Evolutionary conservation across 805 yeast species (phyloP).

Genomic region (Myxozyma monticola): DNA sequence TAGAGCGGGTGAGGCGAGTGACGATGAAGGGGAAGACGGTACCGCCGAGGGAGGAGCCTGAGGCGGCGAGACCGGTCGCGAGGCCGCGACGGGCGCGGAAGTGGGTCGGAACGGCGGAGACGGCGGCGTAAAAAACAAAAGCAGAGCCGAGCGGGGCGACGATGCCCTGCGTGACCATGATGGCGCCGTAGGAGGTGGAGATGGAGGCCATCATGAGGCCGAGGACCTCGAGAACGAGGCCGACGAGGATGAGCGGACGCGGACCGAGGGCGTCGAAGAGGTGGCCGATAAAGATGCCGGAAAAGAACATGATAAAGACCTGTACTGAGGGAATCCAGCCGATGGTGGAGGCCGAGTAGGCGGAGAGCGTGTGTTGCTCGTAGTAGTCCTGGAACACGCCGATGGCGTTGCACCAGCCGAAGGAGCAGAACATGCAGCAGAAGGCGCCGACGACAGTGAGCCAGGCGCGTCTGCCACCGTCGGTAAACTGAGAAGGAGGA

Average conservation of each 20-base stretch:
- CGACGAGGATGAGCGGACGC: slow-evolving; percentile 28
- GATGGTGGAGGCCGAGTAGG: slow-evolving; percentile 33
- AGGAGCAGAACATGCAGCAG: slow-evolving; percentile 13
- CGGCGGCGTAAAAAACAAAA: slow-evolving; percentile 20
- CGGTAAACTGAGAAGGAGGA: too few relatives aligned
- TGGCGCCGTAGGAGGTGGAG: slow-evolving; percentile 49
- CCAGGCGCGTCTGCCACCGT: slow-evolving; percentile 13
- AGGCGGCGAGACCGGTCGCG: slow-evolving; percentile 49
- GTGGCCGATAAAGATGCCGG: slow-evolving; percentile 34
- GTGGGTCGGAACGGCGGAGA: slow-evolving; percentile 50
- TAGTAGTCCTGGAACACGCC: slow-evolving; percentile 35
- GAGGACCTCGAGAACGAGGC: slow-evolving; percentile 31
- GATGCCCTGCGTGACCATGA: slow-evolving; percentile 49
- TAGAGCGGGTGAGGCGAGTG: background rate
- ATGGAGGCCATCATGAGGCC: slow-evolving; percentile 40
- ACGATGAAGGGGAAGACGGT: slow-evolving; percentile 50
- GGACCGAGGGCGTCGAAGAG: slow-evolving; percentile 33
- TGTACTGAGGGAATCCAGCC: slow-evolving; percentile 40
- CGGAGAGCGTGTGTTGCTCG: slow-evolving; percentile 26
- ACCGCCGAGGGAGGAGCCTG: slow-evolving; percentile 56
- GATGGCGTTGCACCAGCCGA: slow-evolving; percentile 16
- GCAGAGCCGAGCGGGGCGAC: slow-evolving; percentile 19
- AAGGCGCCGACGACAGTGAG: slow-evolving; percentile 9
- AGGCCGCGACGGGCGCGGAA: slow-evolving; percentile 46
- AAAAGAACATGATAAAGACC: slow-evolving; percentile 32